Percentiles rank a stretch among this genome's conserved stretches.
phyloP scores from a whole-genome alignment of 2,329 filamentous ascomycete genomes.

The Scedosporium apiospermum region DNA sequence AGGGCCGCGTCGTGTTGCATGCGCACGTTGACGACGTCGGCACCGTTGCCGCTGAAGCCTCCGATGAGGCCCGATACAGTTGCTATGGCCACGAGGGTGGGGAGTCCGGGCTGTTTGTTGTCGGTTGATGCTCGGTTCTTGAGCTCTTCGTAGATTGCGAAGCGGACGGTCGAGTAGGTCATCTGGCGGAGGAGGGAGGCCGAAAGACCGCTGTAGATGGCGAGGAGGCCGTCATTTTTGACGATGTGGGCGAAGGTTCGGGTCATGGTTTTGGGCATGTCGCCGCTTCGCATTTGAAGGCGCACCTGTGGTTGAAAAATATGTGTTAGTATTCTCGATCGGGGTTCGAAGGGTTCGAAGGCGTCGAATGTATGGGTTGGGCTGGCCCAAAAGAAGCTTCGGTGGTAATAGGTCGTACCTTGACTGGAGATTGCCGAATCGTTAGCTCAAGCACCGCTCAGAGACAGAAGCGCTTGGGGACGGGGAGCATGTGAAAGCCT shows the following conservation, averaged over 20 bases:
- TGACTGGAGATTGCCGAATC: slow-evolving; percentile 32
- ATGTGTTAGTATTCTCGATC: neutral
- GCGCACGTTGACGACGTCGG: slow-evolving; percentile 92
- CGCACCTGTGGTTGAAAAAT: slow-evolving; percentile 52
- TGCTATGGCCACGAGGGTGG: slow-evolving; percentile 73
- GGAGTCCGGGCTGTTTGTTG: slow-evolving; percentile 52
- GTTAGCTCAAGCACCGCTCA: slow-evolving; percentile 12
- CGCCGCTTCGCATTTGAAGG: slow-evolving; percentile 71
- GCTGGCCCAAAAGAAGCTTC: neutral
- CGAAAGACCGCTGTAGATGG: slow-evolving; percentile 84
- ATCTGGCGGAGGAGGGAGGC: slow-evolving; percentile 88
- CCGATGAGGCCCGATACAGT: slow-evolving; percentile 78
- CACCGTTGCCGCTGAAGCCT: slow-evolving; percentile 84
- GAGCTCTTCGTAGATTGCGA: slow-evolving; percentile 91
- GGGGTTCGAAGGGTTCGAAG: too few relatives aligned
- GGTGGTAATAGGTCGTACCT: slow-evolving; percentile 23
- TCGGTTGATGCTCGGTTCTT: slow-evolving; percentile 56
- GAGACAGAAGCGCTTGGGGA: neutral
- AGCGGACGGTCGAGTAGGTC: slow-evolving; percentile 93
- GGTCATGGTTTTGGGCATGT: slow-evolving; percentile 70
- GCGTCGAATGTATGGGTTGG: neutral
- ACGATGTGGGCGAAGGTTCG: slow-evolving; percentile 79
- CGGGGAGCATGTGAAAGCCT: neutral
- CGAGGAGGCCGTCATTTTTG: slow-evolving; percentile 62
- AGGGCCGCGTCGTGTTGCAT: slow-evolving; percentile 93